Evolutionary conservation across 2,329 filamentous ascomycete genomes (phyloP), one percentile per base, ranked within the genome.

Genomic region (Coniochaeta sp.): DNA sequence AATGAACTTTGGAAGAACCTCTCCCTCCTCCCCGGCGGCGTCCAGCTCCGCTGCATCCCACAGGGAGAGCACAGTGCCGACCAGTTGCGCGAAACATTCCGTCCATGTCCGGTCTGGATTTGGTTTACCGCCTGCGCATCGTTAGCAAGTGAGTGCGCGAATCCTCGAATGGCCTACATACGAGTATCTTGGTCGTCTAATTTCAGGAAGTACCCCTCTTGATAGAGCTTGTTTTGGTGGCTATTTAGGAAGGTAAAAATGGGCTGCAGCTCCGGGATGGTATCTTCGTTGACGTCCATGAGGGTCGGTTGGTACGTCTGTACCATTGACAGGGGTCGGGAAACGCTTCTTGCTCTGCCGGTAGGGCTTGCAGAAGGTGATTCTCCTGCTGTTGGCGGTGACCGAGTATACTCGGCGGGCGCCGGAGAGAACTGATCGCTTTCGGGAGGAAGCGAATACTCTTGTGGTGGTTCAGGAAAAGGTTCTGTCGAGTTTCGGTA

Each of bases 121-220:
- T 10, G 91, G 88, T 56, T 87, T 85, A 49, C 94, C 94, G 67
- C 24, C 53, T 38, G 55, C 48, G 31, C 27, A 51, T 47, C 14
- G 55, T 65, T 47, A 62, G 63, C 60, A 57, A 57, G 52, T n/a
- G n/a, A 52, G 54, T 33, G 52, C 26, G 9, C 30, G 30, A 26
- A 18, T 38, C 14, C 26, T 33, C 28, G 7, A 10, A 4, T n/a
- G n/a, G n/a, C n/a, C n/a, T n/a, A 81, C 89, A 61, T 80, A 96
- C 91, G 85, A 51, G 84, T 86, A 64, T 97, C 95, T 60, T 96
- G 84, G 68, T 99, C 94, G 67, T 96, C 92, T 48, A 99, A 75
- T 71, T 97, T 99, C 60, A 99, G 72, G 60, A 99, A 97, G 65
- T 97, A 99, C 32, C 94, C 94, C 71, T 99, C 94, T 61, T 96